Conservation (phyloP, 495 filamentous ascomycete genomes). For the Oidiodendron maius region DNA sequence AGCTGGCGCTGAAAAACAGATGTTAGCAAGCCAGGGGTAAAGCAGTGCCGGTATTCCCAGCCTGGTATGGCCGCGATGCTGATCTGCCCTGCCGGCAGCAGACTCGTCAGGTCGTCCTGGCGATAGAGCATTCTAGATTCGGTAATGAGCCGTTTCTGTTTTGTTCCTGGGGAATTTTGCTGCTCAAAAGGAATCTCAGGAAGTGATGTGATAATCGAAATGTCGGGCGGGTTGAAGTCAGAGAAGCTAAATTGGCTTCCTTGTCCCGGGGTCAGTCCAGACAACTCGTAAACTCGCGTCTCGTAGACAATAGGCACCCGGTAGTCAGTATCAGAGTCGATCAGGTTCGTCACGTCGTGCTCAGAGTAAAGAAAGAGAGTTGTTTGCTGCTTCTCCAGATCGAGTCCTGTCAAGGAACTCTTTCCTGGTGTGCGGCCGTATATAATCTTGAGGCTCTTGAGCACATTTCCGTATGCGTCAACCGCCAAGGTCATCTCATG, state of each 20-base stretch:
- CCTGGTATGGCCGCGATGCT: background rate
- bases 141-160: background rate
- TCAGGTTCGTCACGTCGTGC: slow-evolving; percentile 3
- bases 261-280: too few species aligned
- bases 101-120: background rate
- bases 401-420: background rate
- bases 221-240: too few species aligned
- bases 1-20: background rate
- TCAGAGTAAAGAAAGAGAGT: background rate
- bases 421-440: background rate
- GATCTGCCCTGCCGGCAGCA: background rate
- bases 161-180: background rate
- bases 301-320: too few species aligned
- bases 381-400: background rate
- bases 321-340: background rate
- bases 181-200: background rate
- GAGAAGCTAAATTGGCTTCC: too few species aligned
- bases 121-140: background rate
- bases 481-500: background rate
- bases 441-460: background rate
- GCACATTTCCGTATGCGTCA: background rate
- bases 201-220: too few species aligned
- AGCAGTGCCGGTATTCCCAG: background rate
- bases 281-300: too few species aligned
- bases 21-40: too few species aligned